Conservation (phyloP, 805 yeast genomes). For the Saccharomycopsis vini region DNA sequence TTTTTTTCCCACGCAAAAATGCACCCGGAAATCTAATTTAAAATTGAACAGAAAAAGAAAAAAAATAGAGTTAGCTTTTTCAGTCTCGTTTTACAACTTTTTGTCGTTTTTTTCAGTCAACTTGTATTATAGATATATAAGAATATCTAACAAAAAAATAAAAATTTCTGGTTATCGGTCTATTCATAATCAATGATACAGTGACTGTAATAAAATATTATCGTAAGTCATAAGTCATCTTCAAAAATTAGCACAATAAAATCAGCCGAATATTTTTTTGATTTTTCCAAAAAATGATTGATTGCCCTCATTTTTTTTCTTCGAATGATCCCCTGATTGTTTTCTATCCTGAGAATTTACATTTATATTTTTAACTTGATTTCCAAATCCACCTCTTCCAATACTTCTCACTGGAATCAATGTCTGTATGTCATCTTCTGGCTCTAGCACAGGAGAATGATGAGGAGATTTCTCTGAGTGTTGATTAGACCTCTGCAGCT, state of each 20-base stretch:
- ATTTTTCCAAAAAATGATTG: constrained; percentile 5
- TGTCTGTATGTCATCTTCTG: neutral
- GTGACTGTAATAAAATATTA: too few species aligned
- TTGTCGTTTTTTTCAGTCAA: too few species aligned
- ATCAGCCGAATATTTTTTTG: constrained; percentile 8
- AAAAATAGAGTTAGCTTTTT: too few species aligned
- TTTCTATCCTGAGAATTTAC: constrained; percentile 6
- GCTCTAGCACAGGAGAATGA: constrained; percentile 3
- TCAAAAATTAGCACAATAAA: neutral
- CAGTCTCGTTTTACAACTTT: too few species aligned
- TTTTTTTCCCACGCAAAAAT: too few species aligned
- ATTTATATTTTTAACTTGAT: constrained; percentile 13
- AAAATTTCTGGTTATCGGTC: too few species aligned
- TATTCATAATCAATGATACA: too few species aligned
- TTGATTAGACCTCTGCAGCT: neutral
- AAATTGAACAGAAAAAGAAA: too few species aligned
- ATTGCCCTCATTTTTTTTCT: constrained; percentile 1
- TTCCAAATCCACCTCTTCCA: constrained; percentile 20
- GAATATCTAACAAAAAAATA: too few species aligned
- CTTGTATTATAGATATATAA: too few species aligned
- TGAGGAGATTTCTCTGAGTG: neutral
- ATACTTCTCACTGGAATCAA: constrained; percentile 15
- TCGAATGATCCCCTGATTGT: neutral
- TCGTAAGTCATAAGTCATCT: too few species aligned
- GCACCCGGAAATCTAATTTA: too few species aligned